These are phyloP conservation scores for Camellia oleifera DNA, from an alignment of 179 eudicot genomes.

Conservation along the genomic window DNA sequence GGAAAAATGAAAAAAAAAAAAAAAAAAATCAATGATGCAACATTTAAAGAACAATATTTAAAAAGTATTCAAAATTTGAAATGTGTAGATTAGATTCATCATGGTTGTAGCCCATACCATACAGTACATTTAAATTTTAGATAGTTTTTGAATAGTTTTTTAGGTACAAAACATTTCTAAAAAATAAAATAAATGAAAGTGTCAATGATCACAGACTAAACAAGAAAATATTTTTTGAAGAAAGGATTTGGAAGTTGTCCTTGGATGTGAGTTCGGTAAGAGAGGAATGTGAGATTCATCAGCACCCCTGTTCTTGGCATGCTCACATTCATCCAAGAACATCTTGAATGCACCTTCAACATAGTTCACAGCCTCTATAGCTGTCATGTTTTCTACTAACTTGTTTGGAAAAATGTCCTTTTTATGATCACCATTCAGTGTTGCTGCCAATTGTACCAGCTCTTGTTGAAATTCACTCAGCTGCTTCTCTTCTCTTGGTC, in stretches of 20 bases:
- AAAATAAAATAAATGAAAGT: not conserved
- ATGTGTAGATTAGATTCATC: no score
- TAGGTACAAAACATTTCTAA: no score
- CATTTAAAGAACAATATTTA: no score
- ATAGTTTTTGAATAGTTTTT: no score
- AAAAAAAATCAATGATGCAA: no score
- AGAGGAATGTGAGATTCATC: slow-evolving; percentile 31
- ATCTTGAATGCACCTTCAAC: slow-evolving; percentile 35
- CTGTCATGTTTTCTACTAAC: slow-evolving; percentile 52
- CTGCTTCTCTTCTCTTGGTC: slow-evolving; percentile 36
- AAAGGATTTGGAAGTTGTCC: slow-evolving; percentile 1
- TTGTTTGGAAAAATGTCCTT: slow-evolving; percentile 48
- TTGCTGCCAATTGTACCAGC: slow-evolving; percentile 62
- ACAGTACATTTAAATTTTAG: no score
- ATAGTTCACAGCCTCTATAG: slow-evolving; percentile 47
- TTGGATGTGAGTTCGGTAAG: not conserved
- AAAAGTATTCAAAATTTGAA: no score
- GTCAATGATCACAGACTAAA: slow-evolving; percentile 13
- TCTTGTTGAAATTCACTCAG: slow-evolving; percentile 68
- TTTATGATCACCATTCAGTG: slow-evolving; percentile 56
- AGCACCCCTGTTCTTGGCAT: slow-evolving; percentile 39
- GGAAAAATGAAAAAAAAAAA: no score
- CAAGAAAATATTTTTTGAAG: slow-evolving; percentile 13
- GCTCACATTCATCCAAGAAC: slow-evolving; percentile 47
- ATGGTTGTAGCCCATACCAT: no score